Evolutionary conservation across 2,329 filamentous ascomycete species (phyloP).

Genomic region (Sporothrix schenckii): DNA sequence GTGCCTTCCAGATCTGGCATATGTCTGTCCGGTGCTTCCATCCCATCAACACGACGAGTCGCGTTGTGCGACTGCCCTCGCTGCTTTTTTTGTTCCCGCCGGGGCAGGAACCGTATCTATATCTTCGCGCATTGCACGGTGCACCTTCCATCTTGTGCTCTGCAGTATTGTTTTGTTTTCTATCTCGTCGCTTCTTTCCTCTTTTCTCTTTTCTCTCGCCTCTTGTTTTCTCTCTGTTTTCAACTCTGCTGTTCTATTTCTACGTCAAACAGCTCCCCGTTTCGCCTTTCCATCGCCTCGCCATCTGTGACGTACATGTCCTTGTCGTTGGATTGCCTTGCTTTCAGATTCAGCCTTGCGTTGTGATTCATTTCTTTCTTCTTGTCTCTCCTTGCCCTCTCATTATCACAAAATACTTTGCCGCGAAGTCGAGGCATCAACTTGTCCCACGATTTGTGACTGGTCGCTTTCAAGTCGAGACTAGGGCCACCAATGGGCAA

Average conservation of each 20-base stretch:
- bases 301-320: not conserved
- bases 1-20: conserved; percentile 30
- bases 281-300: not conserved
- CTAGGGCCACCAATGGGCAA: conserved; percentile 9
- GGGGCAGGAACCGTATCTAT: not conserved
- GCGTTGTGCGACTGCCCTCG: conserved; percentile 8
- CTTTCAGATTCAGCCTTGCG: conserved; percentile 2
- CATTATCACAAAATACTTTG: not conserved
- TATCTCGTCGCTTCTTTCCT: not conserved
- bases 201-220: not conserved
- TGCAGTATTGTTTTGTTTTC: not conserved
- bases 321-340: conserved; percentile 7
- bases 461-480: not conserved
- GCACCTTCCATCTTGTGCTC: conserved; percentile 1
- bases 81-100: not conserved
- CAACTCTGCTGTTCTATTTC: not conserved
- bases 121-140: conserved; percentile 7
- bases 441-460: not conserved
- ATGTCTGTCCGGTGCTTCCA: conserved; percentile 24
- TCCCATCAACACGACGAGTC: not conserved
- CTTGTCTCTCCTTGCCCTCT: not conserved
- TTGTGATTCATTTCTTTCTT: not conserved
- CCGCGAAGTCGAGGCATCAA: not conserved
- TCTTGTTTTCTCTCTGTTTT: too few species aligned
- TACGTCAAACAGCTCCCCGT: not conserved